Evolutionary conservation across 179 eudicot species (phyloP), one percentile per base, ranked within the genome.

Genomic region (Heliamphora pulchella): DNA sequence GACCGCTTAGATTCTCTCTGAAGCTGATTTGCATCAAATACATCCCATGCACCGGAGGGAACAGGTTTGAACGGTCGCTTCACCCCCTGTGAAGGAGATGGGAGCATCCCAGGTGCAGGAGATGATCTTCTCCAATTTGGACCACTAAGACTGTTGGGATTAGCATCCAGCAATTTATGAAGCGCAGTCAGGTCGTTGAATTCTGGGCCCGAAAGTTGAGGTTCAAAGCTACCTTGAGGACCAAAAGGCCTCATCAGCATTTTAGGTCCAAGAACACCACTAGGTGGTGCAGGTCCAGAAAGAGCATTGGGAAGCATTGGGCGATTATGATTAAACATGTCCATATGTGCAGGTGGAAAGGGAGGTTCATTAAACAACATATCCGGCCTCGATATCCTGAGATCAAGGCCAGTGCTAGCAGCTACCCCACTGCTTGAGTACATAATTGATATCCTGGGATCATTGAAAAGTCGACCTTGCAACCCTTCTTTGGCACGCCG

Each of bases 1-100:
- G 92, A 83, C 82, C 98, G 85, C 81, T 96, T 96, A 63, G 89
- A 75, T 39, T 96, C 98, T 81, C 97, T 91, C 44, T 87, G 88
- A 77, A 85, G 79, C 82, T 86, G 97, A 81, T 79, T 87, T 59
- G 92, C 87, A 84, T 92, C 97, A 83, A 84, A 86, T 69, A 88
- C 93, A 86, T 94, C 97, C 98, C 95, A 94, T 41, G 91, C 86
- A 84, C 88, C 89, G 51, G 88, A 74, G n/a, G n/a, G n/a, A 54
- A 71, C 78, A 72, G 87, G 85, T 81, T 87, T 89, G 54, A 64
- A 59, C 54, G 83, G 81, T 84, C 85, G 77, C 67, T 83, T 82
- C 39, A 72, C 59, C 50, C 81, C 83, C 53, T 59, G 82, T 62
- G 86, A 77, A 67, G 90, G 85, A 43, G 87, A 83, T 31, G 85